Base-by-base conservation (phyloP, 768 basidiomycete genomes). In the Hygrocybe punicea region DNA sequence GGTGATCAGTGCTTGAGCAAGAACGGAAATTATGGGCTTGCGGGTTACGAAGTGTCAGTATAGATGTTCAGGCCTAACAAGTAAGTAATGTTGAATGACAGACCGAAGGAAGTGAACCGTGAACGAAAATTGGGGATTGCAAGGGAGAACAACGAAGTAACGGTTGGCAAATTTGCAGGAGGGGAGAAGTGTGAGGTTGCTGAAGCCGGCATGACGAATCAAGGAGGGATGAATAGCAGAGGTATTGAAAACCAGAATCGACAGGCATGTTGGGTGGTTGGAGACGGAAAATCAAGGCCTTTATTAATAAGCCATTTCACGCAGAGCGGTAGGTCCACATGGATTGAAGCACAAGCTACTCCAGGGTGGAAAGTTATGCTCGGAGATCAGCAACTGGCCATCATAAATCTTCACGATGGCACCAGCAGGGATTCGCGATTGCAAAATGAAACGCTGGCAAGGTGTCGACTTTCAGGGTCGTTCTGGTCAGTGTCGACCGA, bases 1-100 rank as follows among this genome's bases (percentile, higher is more conserved):
- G 4, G 71, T 75, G 66, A 87, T 82, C n/a, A n/a, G n/a, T 29
- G 84, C 84, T 61, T 77, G 79, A 52, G 80, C 75, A 45, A 85
- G 79, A 51, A 85, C 76, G 4, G 83, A 72, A 21, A 84, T 75
- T 59, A 87, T 80, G 7, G 85, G 86, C 51, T 72, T 74, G 34
- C 85, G 83, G 8, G 85, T 85, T 85, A 64, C 2, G 47, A 37
- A 49, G 51, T 52, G 50, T 14, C n/a, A 45, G 62, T 37, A 33
- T 29, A n/a, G 16, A 25, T 65, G 63, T 42, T 58, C 57, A 42
- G 23, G 46, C 33, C 9, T 29, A 46, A 44, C 25, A 34, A 25
- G 29, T 33, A 14, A n/a, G 47, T 35, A 23, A 56, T 34, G 55
- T 40, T 52, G 54, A 51, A 53, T 39, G 29, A 57, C 70, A 51